Base-by-base conservation (phyloP, 148 eudicot species). In the Selenicereus undatus region DNA sequence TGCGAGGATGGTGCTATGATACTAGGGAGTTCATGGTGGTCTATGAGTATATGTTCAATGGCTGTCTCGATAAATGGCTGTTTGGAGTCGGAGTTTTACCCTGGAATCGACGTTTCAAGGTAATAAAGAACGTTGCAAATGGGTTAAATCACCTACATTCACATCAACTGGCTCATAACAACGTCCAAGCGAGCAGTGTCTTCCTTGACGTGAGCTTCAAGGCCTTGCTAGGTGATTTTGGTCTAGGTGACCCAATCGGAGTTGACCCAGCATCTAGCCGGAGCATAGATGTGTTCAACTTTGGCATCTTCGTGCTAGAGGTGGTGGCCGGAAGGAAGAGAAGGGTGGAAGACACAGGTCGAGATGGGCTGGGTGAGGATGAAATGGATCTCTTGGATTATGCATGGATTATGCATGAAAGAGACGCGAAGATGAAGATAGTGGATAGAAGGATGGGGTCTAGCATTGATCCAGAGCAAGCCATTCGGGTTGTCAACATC, bases 1-100 rank as follows among this genome's bases (percentile, higher is more conserved):
- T 93, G 6, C 86, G 93, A 43, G 97, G 97, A 3, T 93, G 97
- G 97, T 93, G 91, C 62, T 89, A 86, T 70, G 94, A 91, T 36
- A 72, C 77, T 2, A 79, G 81, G 27, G 95, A 90, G 76, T 81
- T 82, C 12, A 85, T 89, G 54, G 86, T 91, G 18, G 90, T 93
- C 6, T 93, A 93, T 73, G 97, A 93, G 84, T 93, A 90, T 12
- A 70, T 93, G 39, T 89, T 84, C 3, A 93, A 93, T 70, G 97
- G 93, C 0, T 88, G 92, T 69, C 87, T 93, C 22, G 93, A 90
- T 78, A 89, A 87, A 81, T 93, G 97, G 97, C 74, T 91, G 56
- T 91, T 89, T 69, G 97, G 97, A 0, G 89, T 89, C 29, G 97
- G 97, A 21, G 91, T 90, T 39, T 56, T 93, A 83, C 95, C 95